Percentiles rank a stretch among this genome's conserved stretches.
Evolutionary conservation across 805 yeast species (phyloP).

Genomic region (Candida sanyiensis): DNA sequence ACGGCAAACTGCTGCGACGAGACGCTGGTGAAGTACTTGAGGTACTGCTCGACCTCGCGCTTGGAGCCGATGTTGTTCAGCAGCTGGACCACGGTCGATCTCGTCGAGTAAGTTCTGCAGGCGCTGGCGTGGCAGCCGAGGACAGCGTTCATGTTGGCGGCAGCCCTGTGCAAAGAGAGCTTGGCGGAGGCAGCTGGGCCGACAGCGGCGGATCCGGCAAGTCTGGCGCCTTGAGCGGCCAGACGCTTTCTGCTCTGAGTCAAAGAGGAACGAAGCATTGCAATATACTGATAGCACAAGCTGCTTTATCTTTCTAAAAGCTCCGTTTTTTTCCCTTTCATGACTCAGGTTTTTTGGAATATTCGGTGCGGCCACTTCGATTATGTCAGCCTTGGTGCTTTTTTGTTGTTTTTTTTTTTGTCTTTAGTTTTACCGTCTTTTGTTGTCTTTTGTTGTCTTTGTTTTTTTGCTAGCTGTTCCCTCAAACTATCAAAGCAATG

Average conservation of each 20-base stretch:
- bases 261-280: conserved; percentile 27
- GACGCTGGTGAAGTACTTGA: conserved; percentile 93
- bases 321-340: no score
- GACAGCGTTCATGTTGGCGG: conserved; percentile 10
- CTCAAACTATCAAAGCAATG: background rate
- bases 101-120: conserved; percentile 49
- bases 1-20: conserved; percentile 97
- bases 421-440: background rate
- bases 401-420: background rate
- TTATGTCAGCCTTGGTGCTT: background rate
- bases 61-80: conserved; percentile 95
- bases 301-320: no score
- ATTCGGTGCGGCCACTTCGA: no score
- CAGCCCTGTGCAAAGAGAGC: background rate
- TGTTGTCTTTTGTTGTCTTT: background rate
- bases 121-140: conserved; percentile 11
- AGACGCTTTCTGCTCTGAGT: conserved; percentile 24
- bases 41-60: conserved; percentile 95
- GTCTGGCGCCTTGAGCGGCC: conserved; percentile 20
- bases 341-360: no score
- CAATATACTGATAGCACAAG: no score
- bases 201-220: conserved; percentile 13
- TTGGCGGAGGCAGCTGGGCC: conserved; percentile 4
- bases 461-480: background rate
- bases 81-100: conserved; percentile 93